These are phyloP conservation scores for Euphorbia tirucalli DNA, from an alignment of 345 rosid genomes.

Conservation along the genomic window DNA sequence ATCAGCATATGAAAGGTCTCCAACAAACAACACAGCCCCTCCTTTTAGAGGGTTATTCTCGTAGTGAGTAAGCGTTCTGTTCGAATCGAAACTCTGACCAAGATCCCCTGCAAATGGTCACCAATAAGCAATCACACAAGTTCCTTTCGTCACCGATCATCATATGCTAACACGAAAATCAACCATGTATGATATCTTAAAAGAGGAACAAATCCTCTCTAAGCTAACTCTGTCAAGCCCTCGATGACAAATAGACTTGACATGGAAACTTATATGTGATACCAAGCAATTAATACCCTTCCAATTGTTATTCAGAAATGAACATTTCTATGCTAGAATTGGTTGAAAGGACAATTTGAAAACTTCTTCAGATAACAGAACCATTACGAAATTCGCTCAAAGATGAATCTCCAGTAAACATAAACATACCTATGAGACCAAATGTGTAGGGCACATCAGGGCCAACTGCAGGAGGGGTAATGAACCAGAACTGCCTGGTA, in stretches of 20 bases:
- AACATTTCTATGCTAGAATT: too few species aligned
- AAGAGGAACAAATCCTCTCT: neutral
- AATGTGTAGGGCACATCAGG: constrained; percentile 69
- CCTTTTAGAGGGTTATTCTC: constrained; percentile 66
- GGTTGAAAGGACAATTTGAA: too few species aligned
- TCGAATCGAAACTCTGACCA: constrained; percentile 90
- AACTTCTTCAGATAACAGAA: too few species aligned
- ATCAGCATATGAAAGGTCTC: constrained; percentile 93
- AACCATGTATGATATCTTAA: neutral
- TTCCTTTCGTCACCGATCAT: neutral
- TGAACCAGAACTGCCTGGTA: constrained; percentile 42
- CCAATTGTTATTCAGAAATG: too few species aligned
- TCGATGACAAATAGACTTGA: too few species aligned
- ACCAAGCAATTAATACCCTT: too few species aligned
- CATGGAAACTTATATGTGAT: too few species aligned
- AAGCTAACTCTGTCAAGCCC: too few species aligned
- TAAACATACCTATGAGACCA: constrained; percentile 57
- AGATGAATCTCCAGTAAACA: neutral
- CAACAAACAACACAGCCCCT: constrained; percentile 62
- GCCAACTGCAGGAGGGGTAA: constrained; percentile 56
- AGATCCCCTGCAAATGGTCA: constrained; percentile 68
- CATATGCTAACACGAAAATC: neutral
- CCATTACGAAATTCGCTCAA: too few species aligned
- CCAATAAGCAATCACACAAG: neutral
- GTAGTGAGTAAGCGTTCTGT: constrained; percentile 71